Base-by-base conservation (phyloP, 2,329 filamentous ascomycete species). In the Incumbomyces lentus region DNA sequence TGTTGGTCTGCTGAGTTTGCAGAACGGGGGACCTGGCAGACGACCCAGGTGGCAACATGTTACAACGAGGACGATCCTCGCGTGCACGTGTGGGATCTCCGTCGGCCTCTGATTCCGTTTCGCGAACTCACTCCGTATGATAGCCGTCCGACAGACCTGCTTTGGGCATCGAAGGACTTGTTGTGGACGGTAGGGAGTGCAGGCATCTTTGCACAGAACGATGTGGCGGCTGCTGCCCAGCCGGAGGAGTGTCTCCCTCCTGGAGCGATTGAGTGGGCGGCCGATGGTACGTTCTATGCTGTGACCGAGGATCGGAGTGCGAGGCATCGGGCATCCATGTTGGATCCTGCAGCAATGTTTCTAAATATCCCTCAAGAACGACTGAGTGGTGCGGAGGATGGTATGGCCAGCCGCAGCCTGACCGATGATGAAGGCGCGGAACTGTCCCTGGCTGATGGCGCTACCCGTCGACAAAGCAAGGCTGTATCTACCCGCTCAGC, bases 41-140 rank as follows among this genome's bases (percentile, higher is more conserved):
- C 75, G 48, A 81, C 75, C 8, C 78, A 82, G 55, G 58, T 82
- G 19, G 75, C 76, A 33, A 79, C 78, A 2, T 73, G 74, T 4
- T 82, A 82, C 58, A 75, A 80, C 56, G 70, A 74, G 43, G 72
- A 78, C 51, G 75, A 81, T 58, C 70, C 78, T 0, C 66, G 74
- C 30, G 66, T 81, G 44, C 79, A 82, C 55, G 62, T 82, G 2
- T 82, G 79, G 79, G 79, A 82, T 59, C 71, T 82, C 52, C 73
- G 76, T 32, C 69, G 79, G 30, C 76, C 78, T 5, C 68, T 73
- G 54, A 62, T 82, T n/a, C 79, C 79, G 1, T 80, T 77, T 55
- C 70, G 75, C 35, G 78, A 81, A 56, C 70, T 82, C 51, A 69
- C 73, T 57, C 72, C 71, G 46, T 76, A 78, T 55, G 64, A 69